Evolutionary conservation across 2,329 filamentous ascomycete species (phyloP).

Genomic region (Fusarium transvaalense): DNA sequence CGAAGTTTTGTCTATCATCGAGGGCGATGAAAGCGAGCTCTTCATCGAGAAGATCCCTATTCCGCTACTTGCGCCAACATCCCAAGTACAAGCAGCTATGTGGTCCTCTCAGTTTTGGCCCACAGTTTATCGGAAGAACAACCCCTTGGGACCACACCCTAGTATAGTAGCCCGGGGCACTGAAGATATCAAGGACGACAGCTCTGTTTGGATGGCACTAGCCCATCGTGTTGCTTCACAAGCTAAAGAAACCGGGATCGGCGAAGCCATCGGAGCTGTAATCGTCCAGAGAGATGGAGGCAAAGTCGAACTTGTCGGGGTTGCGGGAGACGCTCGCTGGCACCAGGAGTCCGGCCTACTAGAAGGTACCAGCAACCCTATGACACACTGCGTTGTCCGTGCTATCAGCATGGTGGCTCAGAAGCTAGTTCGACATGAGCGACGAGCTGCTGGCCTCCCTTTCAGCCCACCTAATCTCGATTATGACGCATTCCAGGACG

Average conservation of each 20-base stretch:
- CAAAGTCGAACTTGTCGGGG: constrained; percentile 71
- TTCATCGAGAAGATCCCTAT: constrained; percentile 75
- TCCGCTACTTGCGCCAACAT: constrained; percentile 80
- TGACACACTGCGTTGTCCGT: constrained; percentile 82
- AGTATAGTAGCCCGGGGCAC: constrained; percentile 77
- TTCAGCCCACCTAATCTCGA: constrained; percentile 58
- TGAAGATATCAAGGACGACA: constrained; percentile 74
- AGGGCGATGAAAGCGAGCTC: constrained; percentile 65
- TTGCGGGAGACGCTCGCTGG: constrained; percentile 83
- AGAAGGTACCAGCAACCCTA: constrained; percentile 73
- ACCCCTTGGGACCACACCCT: constrained; percentile 86
- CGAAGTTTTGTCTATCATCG: constrained; percentile 60
- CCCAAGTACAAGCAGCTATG: constrained; percentile 77
- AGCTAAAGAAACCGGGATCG: constrained; percentile 68
- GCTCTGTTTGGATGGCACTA: constrained; percentile 74
- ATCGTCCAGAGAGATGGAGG: constrained; percentile 74
- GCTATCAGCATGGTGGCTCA: constrained; percentile 86
- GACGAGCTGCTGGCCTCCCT: constrained; percentile 55
- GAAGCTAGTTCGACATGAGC: constrained; percentile 70
- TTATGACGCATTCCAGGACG: constrained; percentile 75
- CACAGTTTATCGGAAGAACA: constrained; percentile 86
- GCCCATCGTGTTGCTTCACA: constrained; percentile 74
- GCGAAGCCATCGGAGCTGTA: constrained; percentile 79
- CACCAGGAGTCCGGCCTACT: constrained; percentile 62
- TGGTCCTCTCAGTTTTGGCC: constrained; percentile 88